A percentile compares a stretch with the other conserved stretches of the same genome.
Evolutionary conservation across 805 yeast genomes (phyloP).

Genomic region (Starmerella vitae): DNA sequence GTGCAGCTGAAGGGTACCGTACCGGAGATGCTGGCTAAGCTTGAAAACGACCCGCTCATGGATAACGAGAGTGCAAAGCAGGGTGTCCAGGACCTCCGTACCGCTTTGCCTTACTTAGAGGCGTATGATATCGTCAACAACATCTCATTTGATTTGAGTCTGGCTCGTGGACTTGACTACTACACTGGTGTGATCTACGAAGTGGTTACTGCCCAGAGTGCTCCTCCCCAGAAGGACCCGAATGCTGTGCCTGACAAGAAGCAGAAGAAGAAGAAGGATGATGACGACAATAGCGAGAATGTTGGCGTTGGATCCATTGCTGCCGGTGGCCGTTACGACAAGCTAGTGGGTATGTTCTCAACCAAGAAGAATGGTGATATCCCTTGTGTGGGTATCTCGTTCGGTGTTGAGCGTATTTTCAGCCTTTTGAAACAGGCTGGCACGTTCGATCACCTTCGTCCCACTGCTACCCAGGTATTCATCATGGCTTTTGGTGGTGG

Average conservation of each 20-base stretch:
- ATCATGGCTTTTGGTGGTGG: conserved; percentile 99
- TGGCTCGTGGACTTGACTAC: conserved; percentile 95
- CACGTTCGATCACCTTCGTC: conserved; percentile 50
- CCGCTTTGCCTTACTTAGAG: conserved; percentile 61
- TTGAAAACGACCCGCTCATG: conserved; percentile 48
- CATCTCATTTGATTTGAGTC: conserved; percentile 73
- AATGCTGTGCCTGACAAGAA: conserved; percentile 27
- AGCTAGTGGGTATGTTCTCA: conserved; percentile 91
- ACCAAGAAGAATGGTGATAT: conserved; percentile 64
- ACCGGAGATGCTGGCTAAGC: conserved; percentile 34
- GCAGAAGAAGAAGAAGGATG: conserved; percentile 38
- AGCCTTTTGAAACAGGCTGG: conserved; percentile 74
- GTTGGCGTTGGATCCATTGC: conserved; percentile 98
- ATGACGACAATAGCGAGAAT: conserved; percentile 87
- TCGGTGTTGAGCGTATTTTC: conserved; percentile 91
- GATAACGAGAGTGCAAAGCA: conserved; percentile 58
- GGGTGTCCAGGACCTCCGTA: conserved; percentile 71
- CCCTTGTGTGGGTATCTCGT: conserved; percentile 95
- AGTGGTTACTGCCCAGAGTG: conserved; percentile 88
- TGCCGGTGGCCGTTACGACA: conserved; percentile 97
- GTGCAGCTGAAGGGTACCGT: conserved; percentile 65
- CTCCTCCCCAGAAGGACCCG: conserved; percentile 80
- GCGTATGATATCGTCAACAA: conserved; percentile 57
- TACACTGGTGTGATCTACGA: conserved; percentile 95
- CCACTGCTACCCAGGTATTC: conserved; percentile 82